These are phyloP conservation scores for Diaporthe sp. DNA, from an alignment of 2,329 filamentous ascomycete species.

Conservation along the genomic window DNA sequence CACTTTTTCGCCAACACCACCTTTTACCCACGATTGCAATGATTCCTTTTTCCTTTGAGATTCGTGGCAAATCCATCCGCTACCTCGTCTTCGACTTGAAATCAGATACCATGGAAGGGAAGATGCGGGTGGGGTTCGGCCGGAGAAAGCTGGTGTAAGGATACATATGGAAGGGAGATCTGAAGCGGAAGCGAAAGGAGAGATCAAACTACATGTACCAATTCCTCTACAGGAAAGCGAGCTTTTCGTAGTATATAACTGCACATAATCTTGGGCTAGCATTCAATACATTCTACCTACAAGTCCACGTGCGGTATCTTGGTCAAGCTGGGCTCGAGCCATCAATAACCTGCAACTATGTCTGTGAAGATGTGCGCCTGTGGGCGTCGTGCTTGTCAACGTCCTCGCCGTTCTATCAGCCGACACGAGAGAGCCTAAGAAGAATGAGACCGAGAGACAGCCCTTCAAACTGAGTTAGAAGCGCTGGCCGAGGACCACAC, in stretches of 20 bases:
- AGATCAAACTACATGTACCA: conserved; percentile 33
- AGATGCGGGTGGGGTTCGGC: not conserved
- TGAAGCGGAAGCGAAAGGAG: conserved; percentile 3
- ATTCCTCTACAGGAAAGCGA: conserved; percentile 32
- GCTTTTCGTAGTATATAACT: conserved; percentile 36
- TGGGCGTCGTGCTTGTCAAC: no score
- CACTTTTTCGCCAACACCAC: conserved; percentile 38
- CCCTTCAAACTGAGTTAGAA: no score
- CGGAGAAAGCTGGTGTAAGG: conserved; percentile 24
- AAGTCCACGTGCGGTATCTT: conserved; percentile 7
- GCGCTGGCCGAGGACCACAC: no score
- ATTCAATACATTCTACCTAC: conserved; percentile 40
- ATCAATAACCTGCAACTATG: not conserved
- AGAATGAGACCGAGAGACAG: not conserved
- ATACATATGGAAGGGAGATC: conserved; percentile 7
- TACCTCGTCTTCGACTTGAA: conserved; percentile 7
- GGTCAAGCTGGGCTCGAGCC: not conserved
- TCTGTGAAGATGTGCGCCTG: not conserved
- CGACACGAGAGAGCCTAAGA: not conserved
- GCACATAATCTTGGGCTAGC: conserved; percentile 43
- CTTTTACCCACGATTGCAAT: conserved; percentile 41
- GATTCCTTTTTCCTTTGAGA: conserved; percentile 38
- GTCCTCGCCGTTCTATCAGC: not conserved
- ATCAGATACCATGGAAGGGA: conserved; percentile 37
- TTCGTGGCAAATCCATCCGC: conserved; percentile 32